phyloP scores from a whole-genome alignment of 345 rosid genomes.

The Eucalyptus erythrocorys region DNA sequence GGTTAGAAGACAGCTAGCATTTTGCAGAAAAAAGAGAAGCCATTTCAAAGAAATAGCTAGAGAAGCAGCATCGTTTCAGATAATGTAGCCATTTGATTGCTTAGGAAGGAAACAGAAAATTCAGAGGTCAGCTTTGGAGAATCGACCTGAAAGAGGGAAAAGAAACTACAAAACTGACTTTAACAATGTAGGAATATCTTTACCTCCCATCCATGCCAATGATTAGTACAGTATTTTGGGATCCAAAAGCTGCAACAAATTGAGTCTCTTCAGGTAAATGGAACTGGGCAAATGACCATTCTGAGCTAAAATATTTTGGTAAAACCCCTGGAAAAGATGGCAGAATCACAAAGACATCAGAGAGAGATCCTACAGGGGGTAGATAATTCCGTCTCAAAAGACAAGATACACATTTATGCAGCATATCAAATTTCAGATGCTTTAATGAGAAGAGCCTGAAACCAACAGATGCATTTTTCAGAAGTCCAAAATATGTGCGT shows the following conservation, averaged over 20 bases:
- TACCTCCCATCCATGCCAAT: conserved; percentile 90
- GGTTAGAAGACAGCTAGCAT: not conserved
- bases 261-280: conserved; percentile 65
- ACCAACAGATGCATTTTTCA: not conserved
- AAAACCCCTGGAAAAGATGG: conserved; percentile 46
- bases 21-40: not conserved
- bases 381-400: not conserved
- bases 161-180: not conserved
- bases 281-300: conserved; percentile 93
- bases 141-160: not conserved
- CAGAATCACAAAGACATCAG: not conserved
- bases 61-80: not conserved
- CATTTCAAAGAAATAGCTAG: not conserved
- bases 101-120: not conserved
- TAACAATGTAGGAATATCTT: not conserved
- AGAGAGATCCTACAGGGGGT: not conserved
- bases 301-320: conserved; percentile 94
- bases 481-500: not conserved
- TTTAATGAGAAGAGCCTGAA: not conserved
- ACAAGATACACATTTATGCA: not conserved
- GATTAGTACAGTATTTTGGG: conserved; percentile 57
- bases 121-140: not conserved
- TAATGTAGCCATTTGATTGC: not conserved
- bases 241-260: conserved; percentile 77
- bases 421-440: not conserved